phyloP scores from a whole-genome alignment of 106 monocot species.

The Acorus calamus region DNA sequence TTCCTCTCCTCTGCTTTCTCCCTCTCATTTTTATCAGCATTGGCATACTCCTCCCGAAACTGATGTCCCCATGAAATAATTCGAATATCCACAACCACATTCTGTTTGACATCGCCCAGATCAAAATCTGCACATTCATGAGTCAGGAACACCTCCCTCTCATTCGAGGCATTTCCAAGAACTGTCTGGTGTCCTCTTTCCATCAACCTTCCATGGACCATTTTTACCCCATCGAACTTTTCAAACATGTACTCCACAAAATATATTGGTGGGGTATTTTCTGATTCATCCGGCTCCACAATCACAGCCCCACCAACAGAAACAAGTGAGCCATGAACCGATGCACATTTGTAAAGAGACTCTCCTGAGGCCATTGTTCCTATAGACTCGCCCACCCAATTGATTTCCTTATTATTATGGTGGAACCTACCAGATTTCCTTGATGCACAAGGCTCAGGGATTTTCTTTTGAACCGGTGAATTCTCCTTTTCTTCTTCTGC shows the following conservation, averaged over 20 bases:
- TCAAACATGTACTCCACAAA: slow-evolving; percentile 85
- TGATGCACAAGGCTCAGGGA: slow-evolving; percentile 19
- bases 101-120: slow-evolving; percentile 58
- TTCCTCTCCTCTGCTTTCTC: slow-evolving; percentile 73
- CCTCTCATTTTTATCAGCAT: slow-evolving; percentile 45
- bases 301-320: slow-evolving; percentile 43
- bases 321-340: slow-evolving; percentile 43
- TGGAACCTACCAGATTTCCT: slow-evolving; percentile 19
- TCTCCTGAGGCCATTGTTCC: slow-evolving; percentile 55
- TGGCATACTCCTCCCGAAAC: slow-evolving; percentile 48
- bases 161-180: slow-evolving; percentile 89
- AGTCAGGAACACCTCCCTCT: slow-evolving; percentile 80
- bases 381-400: slow-evolving; percentile 45
- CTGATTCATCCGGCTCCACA: slow-evolving; percentile 38
- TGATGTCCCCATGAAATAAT: slow-evolving; percentile 58
- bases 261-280: slow-evolving; percentile 22
- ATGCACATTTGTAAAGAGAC: slow-evolving; percentile 47
- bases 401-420: slow-evolving; percentile 27
- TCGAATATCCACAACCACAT: slow-evolving; percentile 47
- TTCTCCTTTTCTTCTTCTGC: slow-evolving; percentile 22
- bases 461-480: slow-evolving; percentile 16
- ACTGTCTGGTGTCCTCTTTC: slow-evolving; percentile 57
- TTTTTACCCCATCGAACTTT: slow-evolving; percentile 49
- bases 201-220: slow-evolving; percentile 73
- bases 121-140: slow-evolving; percentile 79